Percentiles rank a stretch among this genome's conserved stretches.
phyloP scores from a whole-genome alignment of 495 filamentous ascomycete genomes.

The Acidiella bohemica region DNA sequence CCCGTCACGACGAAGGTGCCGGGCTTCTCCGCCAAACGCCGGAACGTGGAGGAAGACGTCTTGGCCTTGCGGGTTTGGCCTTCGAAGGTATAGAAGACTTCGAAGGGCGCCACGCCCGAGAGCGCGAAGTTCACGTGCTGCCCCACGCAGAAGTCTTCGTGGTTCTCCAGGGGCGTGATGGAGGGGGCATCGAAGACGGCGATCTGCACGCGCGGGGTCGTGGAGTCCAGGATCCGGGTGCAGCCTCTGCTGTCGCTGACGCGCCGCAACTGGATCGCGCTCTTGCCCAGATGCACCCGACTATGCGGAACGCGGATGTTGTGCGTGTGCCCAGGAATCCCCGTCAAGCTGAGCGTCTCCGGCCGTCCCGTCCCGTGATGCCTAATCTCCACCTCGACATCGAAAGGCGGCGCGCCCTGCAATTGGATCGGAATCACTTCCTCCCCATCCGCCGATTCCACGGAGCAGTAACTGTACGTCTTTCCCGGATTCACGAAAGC shows the following conservation, averaged over 20 bases:
- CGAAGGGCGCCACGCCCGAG: slow-evolving; percentile 77
- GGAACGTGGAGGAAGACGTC: slow-evolving; percentile 63
- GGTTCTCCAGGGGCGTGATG: slow-evolving; percentile 75
- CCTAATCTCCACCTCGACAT: slow-evolving; percentile 79
- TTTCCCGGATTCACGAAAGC: slow-evolving; percentile 76
- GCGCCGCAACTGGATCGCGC: slow-evolving; percentile 73
- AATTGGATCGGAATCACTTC: slow-evolving; percentile 77
- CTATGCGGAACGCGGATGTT: slow-evolving; percentile 72
- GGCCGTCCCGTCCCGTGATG: slow-evolving; percentile 68
- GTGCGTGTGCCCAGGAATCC: slow-evolving; percentile 58
- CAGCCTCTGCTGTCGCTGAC: slow-evolving; percentile 79
- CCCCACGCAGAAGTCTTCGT: slow-evolving; percentile 84
- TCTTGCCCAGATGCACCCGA: slow-evolving; percentile 68
- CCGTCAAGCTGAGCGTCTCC: slow-evolving; percentile 62
- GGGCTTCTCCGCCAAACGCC: slow-evolving; percentile 77
- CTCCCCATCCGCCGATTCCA: slow-evolving; percentile 61
- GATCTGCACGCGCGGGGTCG: slow-evolving; percentile 62
- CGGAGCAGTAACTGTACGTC: slow-evolving; percentile 86
- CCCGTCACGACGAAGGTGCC: slow-evolving; percentile 79
- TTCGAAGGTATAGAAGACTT: slow-evolving; percentile 82
- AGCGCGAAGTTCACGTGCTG: slow-evolving; percentile 84
- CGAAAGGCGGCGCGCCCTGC: slow-evolving; percentile 75
- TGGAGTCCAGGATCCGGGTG: slow-evolving; percentile 50
- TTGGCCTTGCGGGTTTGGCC: slow-evolving; percentile 63
- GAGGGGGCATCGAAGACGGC: slow-evolving; percentile 84